Evolutionary conservation across 495 filamentous ascomycete genomes (phyloP).

Genomic region (Cercophora samala): DNA sequence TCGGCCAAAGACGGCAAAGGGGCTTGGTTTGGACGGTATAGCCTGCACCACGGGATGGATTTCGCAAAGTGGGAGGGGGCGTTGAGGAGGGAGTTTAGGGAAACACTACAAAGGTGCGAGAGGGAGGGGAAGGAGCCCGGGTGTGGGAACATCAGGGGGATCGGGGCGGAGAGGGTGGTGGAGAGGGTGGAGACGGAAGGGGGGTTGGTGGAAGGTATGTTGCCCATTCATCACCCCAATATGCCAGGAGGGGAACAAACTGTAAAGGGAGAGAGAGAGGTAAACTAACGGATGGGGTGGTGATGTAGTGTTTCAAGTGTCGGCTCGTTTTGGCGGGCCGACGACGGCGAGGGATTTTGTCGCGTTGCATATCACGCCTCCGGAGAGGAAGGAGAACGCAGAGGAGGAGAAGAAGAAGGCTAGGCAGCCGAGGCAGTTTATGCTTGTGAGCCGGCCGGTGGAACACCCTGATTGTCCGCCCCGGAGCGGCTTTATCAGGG

Average conservation of each 20-base stretch:
- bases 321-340: constrained; percentile 85
- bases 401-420: constrained; percentile 4
- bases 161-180: constrained; percentile 73
- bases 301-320: constrained; percentile 70
- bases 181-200: constrained; percentile 55
- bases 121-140: constrained; percentile 47
- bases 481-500: constrained; percentile 69
- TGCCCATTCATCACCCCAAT: too few relatives aligned
- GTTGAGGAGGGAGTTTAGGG: constrained; percentile 59
- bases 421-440: constrained; percentile 59
- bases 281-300: too few relatives aligned
- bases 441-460: constrained; percentile 83
- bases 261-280: background rate
- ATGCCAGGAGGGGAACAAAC: background rate
- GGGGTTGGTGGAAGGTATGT: constrained; percentile 57
- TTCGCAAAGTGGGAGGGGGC: constrained; percentile 67
- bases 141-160: constrained; percentile 72
- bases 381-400: constrained; percentile 25
- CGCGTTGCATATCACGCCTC: constrained; percentile 63
- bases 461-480: constrained; percentile 67
- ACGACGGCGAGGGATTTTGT: constrained; percentile 87
- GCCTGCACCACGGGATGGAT: constrained; percentile 63
- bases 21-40: constrained; percentile 84
- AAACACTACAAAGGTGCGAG: constrained; percentile 56
- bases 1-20: constrained; percentile 75